A percentile compares a stretch with the other conserved stretches of the same genome.
Conservation (phyloP, 768 basidiomycete genomes). For the Tylopilus rubrobrunneus region DNA sequence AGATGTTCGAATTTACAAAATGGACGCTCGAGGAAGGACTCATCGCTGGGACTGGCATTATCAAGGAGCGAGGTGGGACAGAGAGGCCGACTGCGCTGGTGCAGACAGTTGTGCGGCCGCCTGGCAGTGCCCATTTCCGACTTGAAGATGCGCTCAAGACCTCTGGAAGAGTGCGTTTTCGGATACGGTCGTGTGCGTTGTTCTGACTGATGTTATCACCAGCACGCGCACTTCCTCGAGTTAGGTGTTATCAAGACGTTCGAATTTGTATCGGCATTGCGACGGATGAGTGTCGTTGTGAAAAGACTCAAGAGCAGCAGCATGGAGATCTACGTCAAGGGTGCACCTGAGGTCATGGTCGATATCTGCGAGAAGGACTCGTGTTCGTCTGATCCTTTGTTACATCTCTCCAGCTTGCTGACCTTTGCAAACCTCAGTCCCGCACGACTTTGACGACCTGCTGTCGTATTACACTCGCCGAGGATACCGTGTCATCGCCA, state of each 20-base stretch:
- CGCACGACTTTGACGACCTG: conserved; percentile 93
- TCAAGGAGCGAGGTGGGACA: conserved; percentile 58
- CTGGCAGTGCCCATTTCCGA: conserved; percentile 85
- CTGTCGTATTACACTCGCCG: conserved; percentile 95
- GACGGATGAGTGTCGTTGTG: conserved; percentile 97
- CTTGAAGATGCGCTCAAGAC: conserved; percentile 92
- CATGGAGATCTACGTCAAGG: conserved; percentile 99
- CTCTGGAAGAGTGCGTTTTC: conserved; percentile 59
- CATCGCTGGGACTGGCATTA: conserved; percentile 62
- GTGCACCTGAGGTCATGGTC: conserved; percentile 97
- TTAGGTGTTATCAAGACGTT: conserved; percentile 94
- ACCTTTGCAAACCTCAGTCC: conserved; percentile 52
- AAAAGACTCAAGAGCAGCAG: conserved; percentile 89
- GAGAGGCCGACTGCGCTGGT: conserved; percentile 84
- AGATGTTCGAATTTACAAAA: conserved; percentile 97
- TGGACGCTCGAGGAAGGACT: conserved; percentile 96
- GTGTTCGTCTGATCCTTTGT: conserved; percentile 53
- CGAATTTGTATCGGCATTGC: conserved; percentile 90
- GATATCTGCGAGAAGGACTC: conserved; percentile 92
- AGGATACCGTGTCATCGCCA: conserved; percentile 96
- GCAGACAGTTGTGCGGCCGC: conserved; percentile 93
- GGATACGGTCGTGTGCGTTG: background rate
- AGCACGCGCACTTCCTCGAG: conserved; percentile 98
- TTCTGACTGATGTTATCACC: conserved; percentile 1
- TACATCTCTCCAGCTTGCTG: conserved; percentile 2